Base-by-base conservation (phyloP, 768 basidiomycete genomes). In the Tylopilus rubrobrunneus region DNA sequence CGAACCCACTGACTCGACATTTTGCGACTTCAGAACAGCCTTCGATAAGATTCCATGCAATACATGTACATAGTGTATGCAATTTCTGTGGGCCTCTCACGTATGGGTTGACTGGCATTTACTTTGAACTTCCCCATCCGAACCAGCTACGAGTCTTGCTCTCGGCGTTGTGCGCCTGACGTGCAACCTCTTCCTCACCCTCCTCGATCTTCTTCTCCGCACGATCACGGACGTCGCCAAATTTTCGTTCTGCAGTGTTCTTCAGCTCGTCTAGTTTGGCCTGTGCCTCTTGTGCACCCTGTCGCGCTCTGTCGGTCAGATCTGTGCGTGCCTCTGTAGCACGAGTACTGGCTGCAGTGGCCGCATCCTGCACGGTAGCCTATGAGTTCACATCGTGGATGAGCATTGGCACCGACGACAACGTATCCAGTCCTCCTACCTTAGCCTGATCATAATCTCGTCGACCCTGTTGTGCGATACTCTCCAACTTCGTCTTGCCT, bases 111-210 rank as follows among this genome's bases (percentile, higher is more conserved):
- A 27, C 25, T n/a, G 25, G 25, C 25, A 5, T 25, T 61, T 31
- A 65, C 54, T 74, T 66, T 33, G 60, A 60, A 46, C 71, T 58
- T 23, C 73, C 75, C 62, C 74, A 75, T 14, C 73, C 68, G 25
- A 76, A 76, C 73, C 73, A 73, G 45, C 68, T 61, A 37, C 73
- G 70, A 4, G 66, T 42, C 11, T 67, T 63, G 17, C 58, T 56
- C 53, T 69, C 61, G 12, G 59, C 68, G 19, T 59, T 58, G 33
- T 49, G 60, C 14, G 58, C 62, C 34, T 57, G 67, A 47, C 65
- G 64, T 4, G 44, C 50, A 21, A 55, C 55, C 10, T 56, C 61
- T 36, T 62, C 70, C 64, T 72, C 70, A 0, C 63, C 57, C 42
- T 72, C 71, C 12, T 65, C 68, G 9, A 67, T 45, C 37, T 34